Conservation (phyloP, 805 yeast species). For the Sugiyamaella lignohabitans region DNA sequence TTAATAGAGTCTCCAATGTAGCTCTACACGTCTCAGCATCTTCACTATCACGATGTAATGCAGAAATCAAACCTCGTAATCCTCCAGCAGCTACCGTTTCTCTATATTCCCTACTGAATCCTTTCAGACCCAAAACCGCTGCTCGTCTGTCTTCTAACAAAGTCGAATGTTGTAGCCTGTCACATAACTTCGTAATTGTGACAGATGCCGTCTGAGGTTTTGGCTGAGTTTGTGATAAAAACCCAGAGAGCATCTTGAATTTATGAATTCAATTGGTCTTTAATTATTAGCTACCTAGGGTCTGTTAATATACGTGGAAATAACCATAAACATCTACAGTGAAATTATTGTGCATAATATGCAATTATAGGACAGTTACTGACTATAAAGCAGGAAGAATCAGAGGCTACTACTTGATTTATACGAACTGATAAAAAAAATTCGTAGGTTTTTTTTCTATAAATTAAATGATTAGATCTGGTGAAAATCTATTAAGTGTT, state of each 20-base stretch:
- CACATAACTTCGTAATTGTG: slow-evolving; percentile 82
- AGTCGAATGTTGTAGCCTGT: slow-evolving; percentile 76
- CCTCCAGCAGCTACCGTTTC: slow-evolving; percentile 89
- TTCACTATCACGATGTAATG: slow-evolving; percentile 58
- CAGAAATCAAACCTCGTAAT: slow-evolving; percentile 60
- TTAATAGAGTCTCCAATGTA: slow-evolving; percentile 74
- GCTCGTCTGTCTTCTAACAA: slow-evolving; percentile 81
- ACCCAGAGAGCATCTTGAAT: slow-evolving; percentile 31
- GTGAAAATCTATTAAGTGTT: too few relatives aligned
- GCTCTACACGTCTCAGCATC: slow-evolving; percentile 73
- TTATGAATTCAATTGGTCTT: not conserved
- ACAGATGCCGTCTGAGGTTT: slow-evolving; percentile 62
- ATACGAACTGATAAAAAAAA: too few relatives aligned
- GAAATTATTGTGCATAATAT: too few relatives aligned
- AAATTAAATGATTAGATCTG: too few relatives aligned
- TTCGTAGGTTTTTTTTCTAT: too few relatives aligned
- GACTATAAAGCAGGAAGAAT: too few relatives aligned
- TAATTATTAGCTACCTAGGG: not conserved
- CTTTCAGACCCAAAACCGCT: slow-evolving; percentile 82
- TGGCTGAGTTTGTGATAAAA: slow-evolving; percentile 39
- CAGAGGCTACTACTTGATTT: too few relatives aligned
- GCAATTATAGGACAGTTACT: not conserved
- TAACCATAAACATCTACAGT: too few relatives aligned
- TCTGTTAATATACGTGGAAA: too few relatives aligned
- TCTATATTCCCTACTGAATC: slow-evolving; percentile 80